Conservation (phyloP, 2,329 filamentous ascomycete species). For the Botrytis aclada region DNA sequence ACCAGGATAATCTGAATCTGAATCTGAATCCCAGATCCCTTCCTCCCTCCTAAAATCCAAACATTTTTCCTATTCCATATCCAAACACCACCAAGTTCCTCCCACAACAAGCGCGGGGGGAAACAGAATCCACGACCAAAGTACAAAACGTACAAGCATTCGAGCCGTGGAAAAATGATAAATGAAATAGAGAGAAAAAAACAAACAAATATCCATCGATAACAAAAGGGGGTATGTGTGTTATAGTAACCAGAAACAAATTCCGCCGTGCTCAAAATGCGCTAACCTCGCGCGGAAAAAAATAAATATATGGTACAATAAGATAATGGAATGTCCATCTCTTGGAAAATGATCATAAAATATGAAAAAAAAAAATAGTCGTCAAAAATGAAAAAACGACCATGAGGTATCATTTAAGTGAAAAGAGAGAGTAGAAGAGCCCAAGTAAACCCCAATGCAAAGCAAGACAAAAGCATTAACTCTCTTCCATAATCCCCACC, state of each 20-base stretch:
- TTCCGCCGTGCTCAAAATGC: constrained; percentile 9
- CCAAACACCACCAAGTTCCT: constrained; percentile 3
- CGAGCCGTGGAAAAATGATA: neutral
- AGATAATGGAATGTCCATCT: neutral
- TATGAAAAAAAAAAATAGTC: neutral
- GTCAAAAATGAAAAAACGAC: neutral
- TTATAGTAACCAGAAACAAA: neutral
- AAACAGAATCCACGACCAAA: neutral
- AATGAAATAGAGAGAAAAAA: neutral
- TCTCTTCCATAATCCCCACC: constrained; percentile 38
- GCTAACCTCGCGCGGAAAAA: neutral
- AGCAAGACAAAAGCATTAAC: constrained; percentile 21
- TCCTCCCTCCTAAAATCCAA: neutral
- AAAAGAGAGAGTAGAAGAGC: neutral
- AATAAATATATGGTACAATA: constrained; percentile 6
- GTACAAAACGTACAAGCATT: neutral
- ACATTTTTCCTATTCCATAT: neutral
- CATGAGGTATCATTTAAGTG: neutral
- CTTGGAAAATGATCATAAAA: neutral
- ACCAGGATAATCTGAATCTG: neutral
- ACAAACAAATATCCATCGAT: neutral
- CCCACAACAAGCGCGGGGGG: neutral
- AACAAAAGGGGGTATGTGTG: constrained; percentile 9
- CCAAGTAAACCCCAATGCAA: neutral
- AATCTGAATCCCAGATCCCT: neutral